Evolutionary conservation across 1,284 basidiomycete species (phyloP).

Genomic region (Ustilago nuda): DNA sequence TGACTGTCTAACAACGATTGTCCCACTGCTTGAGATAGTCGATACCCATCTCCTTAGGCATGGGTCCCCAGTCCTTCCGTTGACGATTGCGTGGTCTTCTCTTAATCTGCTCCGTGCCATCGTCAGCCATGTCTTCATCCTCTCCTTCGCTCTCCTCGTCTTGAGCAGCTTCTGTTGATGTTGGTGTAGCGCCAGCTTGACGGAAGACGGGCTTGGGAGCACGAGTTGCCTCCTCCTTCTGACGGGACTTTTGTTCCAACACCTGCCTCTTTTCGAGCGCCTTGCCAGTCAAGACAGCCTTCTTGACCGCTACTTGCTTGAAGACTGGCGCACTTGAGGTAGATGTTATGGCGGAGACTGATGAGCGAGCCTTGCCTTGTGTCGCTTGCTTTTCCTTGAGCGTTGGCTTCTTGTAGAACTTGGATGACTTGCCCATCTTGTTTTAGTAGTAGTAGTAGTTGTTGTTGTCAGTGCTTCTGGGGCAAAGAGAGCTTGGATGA

Average conservation of each 20-base stretch:
- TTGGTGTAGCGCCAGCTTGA: conserved; percentile 12
- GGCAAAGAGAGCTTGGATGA: too few species aligned
- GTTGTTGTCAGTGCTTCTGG: too few species aligned
- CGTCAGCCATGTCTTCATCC: conserved; percentile 22
- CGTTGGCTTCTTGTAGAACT: conserved; percentile 56
- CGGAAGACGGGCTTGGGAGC: conserved; percentile 46
- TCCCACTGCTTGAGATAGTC: conserved; percentile 55
- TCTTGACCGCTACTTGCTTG: conserved; percentile 27
- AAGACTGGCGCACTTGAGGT: conserved; percentile 17
- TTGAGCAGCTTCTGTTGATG: conserved; percentile 2
- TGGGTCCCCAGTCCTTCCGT: conserved; percentile 47
- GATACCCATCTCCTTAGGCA: conserved; percentile 51
- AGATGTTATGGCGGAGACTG: conserved; percentile 12
- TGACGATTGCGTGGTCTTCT: conserved; percentile 43
- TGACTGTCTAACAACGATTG: conserved; percentile 17
- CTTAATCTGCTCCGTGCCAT: conserved; percentile 36
- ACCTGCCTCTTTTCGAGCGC: conserved; percentile 37
- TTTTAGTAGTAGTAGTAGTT: too few species aligned
- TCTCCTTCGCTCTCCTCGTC: conserved; percentile 18
- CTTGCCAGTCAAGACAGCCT: conserved; percentile 36
- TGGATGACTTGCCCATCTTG: conserved; percentile 52
- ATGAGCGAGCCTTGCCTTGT: conserved; percentile 41
- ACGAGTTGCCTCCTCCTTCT: conserved; percentile 42
- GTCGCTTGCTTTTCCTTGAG: conserved; percentile 50
- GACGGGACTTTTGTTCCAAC: conserved; percentile 35